Base-by-base conservation (phyloP, 768 basidiomycete species). In the Kwoniella europaea region DNA sequence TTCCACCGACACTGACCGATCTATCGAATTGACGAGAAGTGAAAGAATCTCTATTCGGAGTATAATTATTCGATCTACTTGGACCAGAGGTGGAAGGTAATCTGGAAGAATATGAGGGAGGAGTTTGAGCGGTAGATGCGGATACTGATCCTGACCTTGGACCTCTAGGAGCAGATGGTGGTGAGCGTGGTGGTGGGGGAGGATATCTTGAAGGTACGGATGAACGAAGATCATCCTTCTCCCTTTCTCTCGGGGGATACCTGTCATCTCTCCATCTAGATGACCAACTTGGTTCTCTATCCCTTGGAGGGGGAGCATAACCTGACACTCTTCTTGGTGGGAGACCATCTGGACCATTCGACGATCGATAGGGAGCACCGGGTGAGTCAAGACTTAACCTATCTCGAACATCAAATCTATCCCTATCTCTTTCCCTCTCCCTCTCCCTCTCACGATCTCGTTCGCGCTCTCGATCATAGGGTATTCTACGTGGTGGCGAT, bases 401-500 rank as follows among this genome's bases (percentile, higher is more conserved):
- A 24, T 71, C 70, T 2, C 68, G 68, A 43, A 58, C 63, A 27
- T 69, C 68, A 24, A 64, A 69, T 10, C 27, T n/a, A 50, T 50
- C 46, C 57, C 57, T 59, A 41, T 59, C 57, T 18, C 57, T 27
- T 2, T 59, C 57, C 35, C 57, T 27, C 3, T 59, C 57, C 9
- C 57, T 0, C 0, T 69, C 68, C 46, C 60, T 62, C 7, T 63
- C 70, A 22, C 63, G 61, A 41, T 69, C 69, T 13, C 65, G 60
- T 10, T 71, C 70, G 4, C 62, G 16, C 2, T 71, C 69, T 42
- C 71, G 22, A 29, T 62, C 42, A 24, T 61, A 62, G 9, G 13
- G 27, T 22, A 35, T 43, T 53, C 73, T 61, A 24, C 71, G 62
- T 52, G 71, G 67, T 13, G 76, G 76, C 16, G 76, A 75, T 6